Evolutionary conservation across 2,329 filamentous ascomycete species (phyloP).

Genomic region (Pestalotiopsis sp.): DNA sequence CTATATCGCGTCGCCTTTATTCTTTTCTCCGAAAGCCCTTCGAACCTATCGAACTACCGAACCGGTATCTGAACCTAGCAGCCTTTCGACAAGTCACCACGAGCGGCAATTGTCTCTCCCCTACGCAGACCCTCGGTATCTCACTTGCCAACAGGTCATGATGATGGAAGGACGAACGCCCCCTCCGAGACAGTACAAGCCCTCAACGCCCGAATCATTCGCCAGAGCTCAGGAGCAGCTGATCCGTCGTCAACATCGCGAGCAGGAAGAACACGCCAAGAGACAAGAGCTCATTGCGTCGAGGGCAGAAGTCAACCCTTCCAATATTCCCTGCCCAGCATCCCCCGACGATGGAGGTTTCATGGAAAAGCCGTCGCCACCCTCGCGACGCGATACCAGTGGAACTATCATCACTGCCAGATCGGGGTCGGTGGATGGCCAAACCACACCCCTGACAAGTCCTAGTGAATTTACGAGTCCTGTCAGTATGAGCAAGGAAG

Average conservation of each 20-base stretch:
- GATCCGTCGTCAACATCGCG: slow-evolving; percentile 35
- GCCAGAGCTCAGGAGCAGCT: slow-evolving; percentile 37
- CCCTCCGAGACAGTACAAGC: slow-evolving; percentile 37
- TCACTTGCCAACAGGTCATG: slow-evolving; percentile 49
- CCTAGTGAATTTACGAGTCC: slow-evolving; percentile 57
- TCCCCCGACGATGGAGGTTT: slow-evolving; percentile 49
- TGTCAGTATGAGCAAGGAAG: slow-evolving; percentile 40
- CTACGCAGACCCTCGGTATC: slow-evolving; percentile 48
- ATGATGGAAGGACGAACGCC: slow-evolving; percentile 40
- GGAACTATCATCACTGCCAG: slow-evolving; percentile 54
- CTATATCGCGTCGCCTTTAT: slow-evolving; percentile 38
- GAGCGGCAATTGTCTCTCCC: slow-evolving; percentile 36
- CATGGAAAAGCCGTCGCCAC: slow-evolving; percentile 30
- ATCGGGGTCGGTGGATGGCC: slow-evolving; percentile 51
- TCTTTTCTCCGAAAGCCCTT: slow-evolving; percentile 42
- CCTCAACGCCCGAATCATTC: slow-evolving; percentile 43
- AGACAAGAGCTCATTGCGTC: slow-evolving; percentile 28
- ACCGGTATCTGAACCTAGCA: slow-evolving; percentile 48
- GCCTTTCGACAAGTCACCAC: slow-evolving; percentile 27
- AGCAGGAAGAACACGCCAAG: slow-evolving; percentile 35
- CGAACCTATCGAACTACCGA: slow-evolving; percentile 46
- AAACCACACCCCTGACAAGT: slow-evolving; percentile 57
- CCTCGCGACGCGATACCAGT: slow-evolving; percentile 43
- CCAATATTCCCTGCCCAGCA: slow-evolving; percentile 43
- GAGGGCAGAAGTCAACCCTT: slow-evolving; percentile 27